A percentile compares a stretch with the other conserved stretches of the same genome.
phyloP scores from a whole-genome alignment of 75 land plant species.

The Isoetes taiwanensis region DNA sequence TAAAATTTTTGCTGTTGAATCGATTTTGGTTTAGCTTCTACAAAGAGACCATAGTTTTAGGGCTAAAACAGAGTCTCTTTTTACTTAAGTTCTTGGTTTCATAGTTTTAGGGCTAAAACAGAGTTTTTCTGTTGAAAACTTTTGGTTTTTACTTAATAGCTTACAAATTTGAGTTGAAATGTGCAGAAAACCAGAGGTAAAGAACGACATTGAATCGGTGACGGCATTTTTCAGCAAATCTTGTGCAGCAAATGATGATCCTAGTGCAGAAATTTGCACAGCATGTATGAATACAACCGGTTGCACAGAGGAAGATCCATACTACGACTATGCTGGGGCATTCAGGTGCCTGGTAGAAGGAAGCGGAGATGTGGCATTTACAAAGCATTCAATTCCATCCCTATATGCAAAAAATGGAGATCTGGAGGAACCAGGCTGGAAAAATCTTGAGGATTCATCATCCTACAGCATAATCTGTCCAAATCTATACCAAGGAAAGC shows the following conservation, averaged over 20 bases:
- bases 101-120: too few species aligned
- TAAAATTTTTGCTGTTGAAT: background rate
- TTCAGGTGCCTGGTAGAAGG: constrained; percentile 6
- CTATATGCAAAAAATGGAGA: constrained; percentile 5
- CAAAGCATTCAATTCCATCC: background rate
- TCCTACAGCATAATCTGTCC: background rate
- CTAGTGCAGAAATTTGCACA: background rate
- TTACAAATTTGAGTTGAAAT: too few species aligned
- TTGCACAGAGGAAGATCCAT: background rate
- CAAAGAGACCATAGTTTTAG: too few species aligned
- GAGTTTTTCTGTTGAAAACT: too few species aligned
- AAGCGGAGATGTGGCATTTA: constrained; percentile 3
- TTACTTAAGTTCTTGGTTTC: too few species aligned
- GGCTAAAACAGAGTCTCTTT: too few species aligned
- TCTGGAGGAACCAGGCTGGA: background rate
- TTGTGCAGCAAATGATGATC: background rate
- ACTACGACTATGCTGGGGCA: constrained; percentile 4
- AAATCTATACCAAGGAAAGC: background rate
- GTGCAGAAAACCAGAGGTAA: constrained; percentile 1
- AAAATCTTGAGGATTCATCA: background rate
- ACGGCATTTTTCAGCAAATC: background rate
- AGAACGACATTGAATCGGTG: constrained; percentile 6
- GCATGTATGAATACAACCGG: background rate
- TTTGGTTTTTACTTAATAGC: too few species aligned
- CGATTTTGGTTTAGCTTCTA: too few species aligned